Evolutionary conservation across 257 asterid genomes (phyloP).

Genomic region (Fraxinus cuspidata): DNA sequence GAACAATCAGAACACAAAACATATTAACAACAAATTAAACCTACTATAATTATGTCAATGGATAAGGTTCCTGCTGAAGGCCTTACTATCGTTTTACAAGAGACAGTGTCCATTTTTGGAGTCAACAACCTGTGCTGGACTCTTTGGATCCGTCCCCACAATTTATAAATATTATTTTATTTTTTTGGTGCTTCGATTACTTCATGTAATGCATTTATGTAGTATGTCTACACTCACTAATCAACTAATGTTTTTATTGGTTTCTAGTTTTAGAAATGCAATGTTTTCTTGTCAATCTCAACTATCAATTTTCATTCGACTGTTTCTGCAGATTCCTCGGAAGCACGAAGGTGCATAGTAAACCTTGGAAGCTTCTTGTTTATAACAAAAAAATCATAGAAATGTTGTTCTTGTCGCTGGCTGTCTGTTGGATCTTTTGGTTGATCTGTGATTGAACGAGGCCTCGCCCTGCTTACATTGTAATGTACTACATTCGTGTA

Average conservation of each 20-base stretch:
- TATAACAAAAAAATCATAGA: slow-evolving; percentile 5
- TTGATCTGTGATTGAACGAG: not conserved
- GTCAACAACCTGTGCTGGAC: too few relatives aligned
- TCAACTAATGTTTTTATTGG: not conserved
- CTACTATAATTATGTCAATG: too few relatives aligned
- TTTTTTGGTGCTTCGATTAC: not conserved
- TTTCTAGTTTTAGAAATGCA: not conserved
- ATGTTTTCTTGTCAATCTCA: not conserved
- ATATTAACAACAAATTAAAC: too few relatives aligned
- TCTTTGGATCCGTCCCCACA: not conserved
- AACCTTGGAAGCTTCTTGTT: too few relatives aligned
- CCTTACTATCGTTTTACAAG: not conserved
- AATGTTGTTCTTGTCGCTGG: slow-evolving; percentile 9
- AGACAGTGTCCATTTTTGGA: not conserved
- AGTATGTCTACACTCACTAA: not conserved
- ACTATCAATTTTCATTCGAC: not conserved
- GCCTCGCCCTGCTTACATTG: not conserved
- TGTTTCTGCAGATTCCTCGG: slow-evolving; percentile 16
- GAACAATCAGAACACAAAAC: too few relatives aligned
- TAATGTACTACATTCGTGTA: not conserved
- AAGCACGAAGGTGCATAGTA: slow-evolving; percentile 14
- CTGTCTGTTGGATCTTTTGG: slow-evolving; percentile 3
- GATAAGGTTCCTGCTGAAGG: not conserved
- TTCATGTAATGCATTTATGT: not conserved
- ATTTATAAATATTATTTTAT: too few relatives aligned